Evolutionary conservation across 768 basidiomycete species (phyloP).

Genomic region (Auricularia sp.): DNA sequence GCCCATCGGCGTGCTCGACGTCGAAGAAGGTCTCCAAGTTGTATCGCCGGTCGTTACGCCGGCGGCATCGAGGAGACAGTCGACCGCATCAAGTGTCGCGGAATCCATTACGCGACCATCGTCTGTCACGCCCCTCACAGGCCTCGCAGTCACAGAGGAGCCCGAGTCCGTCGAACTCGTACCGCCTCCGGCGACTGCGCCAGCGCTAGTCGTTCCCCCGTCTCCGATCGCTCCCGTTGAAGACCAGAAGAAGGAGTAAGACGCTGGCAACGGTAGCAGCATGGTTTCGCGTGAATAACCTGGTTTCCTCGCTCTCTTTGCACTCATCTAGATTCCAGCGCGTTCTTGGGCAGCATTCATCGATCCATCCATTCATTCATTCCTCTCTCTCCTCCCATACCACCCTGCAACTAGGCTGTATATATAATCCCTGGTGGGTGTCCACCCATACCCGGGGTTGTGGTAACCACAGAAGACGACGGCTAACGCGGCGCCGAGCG

Average conservation of each 20-base stretch:
- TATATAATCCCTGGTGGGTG: background rate
- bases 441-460: too few species aligned
- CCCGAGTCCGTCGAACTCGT: background rate
- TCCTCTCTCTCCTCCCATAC: background rate
- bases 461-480: too few species aligned
- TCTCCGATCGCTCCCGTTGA: background rate
- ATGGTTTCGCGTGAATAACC: background rate
- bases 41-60: background rate
- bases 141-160: background rate
- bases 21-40: constrained; percentile 26
- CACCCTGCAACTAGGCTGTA: background rate
- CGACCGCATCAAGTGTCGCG: background rate
- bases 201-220: background rate
- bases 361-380: background rate
- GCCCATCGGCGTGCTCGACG: constrained; percentile 33
- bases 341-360: background rate
- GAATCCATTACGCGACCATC: background rate
- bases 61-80: background rate
- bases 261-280: background rate
- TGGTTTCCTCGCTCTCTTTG: background rate
- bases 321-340: background rate
- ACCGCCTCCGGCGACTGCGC: background rate
- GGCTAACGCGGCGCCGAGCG: too few species aligned
- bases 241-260: background rate
- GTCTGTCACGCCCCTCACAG: background rate